A percentile compares a stretch with the other conserved stretches of the same genome.
Conservation (phyloP, 371 early-diverging fungal species). For the Lichtheimia corymbifera region DNA sequence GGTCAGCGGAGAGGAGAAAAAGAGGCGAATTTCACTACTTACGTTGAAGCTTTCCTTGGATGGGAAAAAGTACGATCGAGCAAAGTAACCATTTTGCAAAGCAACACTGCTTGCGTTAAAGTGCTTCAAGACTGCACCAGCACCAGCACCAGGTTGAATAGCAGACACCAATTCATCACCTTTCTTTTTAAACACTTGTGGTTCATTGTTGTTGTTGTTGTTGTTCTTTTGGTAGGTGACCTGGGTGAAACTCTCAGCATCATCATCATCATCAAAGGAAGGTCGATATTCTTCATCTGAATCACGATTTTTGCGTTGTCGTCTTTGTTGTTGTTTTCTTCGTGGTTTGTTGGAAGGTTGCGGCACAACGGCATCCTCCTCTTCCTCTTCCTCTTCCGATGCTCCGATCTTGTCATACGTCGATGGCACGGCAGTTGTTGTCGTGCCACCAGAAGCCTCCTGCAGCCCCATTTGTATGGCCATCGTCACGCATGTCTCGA, state of each 20-base stretch:
- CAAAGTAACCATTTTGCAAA: conserved; percentile 35
- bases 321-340: neutral
- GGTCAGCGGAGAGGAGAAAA: neutral
- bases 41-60: conserved; percentile 63
- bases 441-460: neutral
- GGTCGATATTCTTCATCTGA: conserved; percentile 47
- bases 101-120: conserved; percentile 18
- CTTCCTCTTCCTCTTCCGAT: conserved; percentile 19
- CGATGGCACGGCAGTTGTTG: neutral
- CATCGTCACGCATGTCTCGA: conserved; percentile 37
- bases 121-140: conserved; percentile 29
- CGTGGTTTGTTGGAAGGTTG: neutral
- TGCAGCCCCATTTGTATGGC: conserved; percentile 25
- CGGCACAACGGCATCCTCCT: conserved; percentile 19
- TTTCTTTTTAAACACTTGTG: neutral
- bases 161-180: neutral
- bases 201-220: conserved; percentile 6
- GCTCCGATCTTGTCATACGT: conserved; percentile 9
- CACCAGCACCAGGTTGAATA: conserved; percentile 32
- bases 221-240: neutral
- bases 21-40: conserved; percentile 8
- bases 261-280: conserved; percentile 19
- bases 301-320: conserved; percentile 22
- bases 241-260: conserved; percentile 13
- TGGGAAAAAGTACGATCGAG: conserved; percentile 63